Percentiles rank a stretch among this genome's conserved stretches.
Evolutionary conservation across 2,329 filamentous ascomycete species (phyloP).

Genomic region (Sporothrix humicola): DNA sequence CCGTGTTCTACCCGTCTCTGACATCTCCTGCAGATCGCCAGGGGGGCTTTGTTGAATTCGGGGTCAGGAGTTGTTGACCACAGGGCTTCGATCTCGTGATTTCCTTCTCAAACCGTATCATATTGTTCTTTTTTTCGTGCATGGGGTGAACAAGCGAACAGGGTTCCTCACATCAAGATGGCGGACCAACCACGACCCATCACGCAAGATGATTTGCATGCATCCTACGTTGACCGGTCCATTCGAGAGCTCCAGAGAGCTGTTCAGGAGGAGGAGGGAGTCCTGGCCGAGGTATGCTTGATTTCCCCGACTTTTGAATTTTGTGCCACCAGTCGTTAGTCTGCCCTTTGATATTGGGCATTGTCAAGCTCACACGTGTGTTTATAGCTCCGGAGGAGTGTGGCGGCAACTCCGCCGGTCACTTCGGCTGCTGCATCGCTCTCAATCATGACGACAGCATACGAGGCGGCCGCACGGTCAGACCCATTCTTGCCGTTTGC

Average conservation of each 20-base stretch:
- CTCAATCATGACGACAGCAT: slow-evolving; percentile 66
- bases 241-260: slow-evolving; percentile 68
- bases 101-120: slow-evolving; percentile 10
- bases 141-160: background rate
- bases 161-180: slow-evolving; percentile 35
- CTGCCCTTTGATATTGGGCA: background rate
- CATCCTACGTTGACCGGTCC: slow-evolving; percentile 67
- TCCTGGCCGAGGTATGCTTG: slow-evolving; percentile 53
- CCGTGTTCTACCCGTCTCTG: slow-evolving; percentile 23
- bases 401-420: slow-evolving; percentile 30
- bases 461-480: slow-evolving; percentile 65
- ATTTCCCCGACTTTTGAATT: background rate
- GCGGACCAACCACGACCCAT: slow-evolving; percentile 41
- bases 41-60: background rate
- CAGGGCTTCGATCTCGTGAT: background rate
- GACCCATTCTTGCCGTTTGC: slow-evolving; percentile 70
- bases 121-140: background rate
- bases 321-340: background rate
- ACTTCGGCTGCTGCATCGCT: slow-evolving; percentile 45
- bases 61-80: background rate
- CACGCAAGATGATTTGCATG: slow-evolving; percentile 51
- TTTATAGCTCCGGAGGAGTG: slow-evolving; percentile 38
- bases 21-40: slow-evolving; percentile 30
- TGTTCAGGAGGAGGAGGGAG: slow-evolving; percentile 60
- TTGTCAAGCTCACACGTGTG: background rate